phyloP scores from a whole-genome alignment of 805 yeast genomes.

The Spathaspora boniae region DNA sequence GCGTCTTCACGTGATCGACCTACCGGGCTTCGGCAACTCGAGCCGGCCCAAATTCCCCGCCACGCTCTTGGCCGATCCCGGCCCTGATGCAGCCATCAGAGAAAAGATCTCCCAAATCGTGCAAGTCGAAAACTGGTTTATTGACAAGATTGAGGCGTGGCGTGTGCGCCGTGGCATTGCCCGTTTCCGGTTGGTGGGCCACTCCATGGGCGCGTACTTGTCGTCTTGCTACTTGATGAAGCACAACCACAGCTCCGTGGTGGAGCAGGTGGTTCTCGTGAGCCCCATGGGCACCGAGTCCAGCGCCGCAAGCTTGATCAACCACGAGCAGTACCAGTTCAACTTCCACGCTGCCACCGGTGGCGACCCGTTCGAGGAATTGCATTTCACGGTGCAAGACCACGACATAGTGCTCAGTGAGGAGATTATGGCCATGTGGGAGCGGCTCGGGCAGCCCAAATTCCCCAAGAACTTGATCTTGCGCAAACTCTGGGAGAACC shows the following conservation, averaged over 20 bases:
- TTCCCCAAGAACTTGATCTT: constrained; percentile 32
- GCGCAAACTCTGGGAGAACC: constrained; percentile 34
- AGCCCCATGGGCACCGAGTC: constrained; percentile 46
- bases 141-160: constrained; percentile 38
- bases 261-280: constrained; percentile 25
- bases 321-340: constrained; percentile 24
- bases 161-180: constrained; percentile 20
- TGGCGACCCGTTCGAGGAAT: constrained; percentile 34
- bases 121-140: constrained; percentile 38
- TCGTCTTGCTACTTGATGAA: constrained; percentile 39
- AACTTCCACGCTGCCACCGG: constrained; percentile 29
- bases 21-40: constrained; percentile 44
- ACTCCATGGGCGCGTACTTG: constrained; percentile 43
- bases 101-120: constrained; percentile 30
- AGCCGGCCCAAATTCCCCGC: constrained; percentile 37
- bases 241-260: constrained; percentile 22
- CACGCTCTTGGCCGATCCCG: constrained; percentile 20
- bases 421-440: constrained; percentile 23
- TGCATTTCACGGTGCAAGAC: constrained; percentile 14
- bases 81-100: constrained; percentile 11
- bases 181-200: constrained; percentile 32
- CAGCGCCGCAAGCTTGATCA: constrained; percentile 31
- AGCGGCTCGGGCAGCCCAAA: constrained; percentile 32
- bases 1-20: constrained; percentile 36
- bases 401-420: constrained; percentile 15